Base-by-base conservation (phyloP, 495 filamentous ascomycete genomes). In the Pseudoneurospora amorphoporcata region DNA sequence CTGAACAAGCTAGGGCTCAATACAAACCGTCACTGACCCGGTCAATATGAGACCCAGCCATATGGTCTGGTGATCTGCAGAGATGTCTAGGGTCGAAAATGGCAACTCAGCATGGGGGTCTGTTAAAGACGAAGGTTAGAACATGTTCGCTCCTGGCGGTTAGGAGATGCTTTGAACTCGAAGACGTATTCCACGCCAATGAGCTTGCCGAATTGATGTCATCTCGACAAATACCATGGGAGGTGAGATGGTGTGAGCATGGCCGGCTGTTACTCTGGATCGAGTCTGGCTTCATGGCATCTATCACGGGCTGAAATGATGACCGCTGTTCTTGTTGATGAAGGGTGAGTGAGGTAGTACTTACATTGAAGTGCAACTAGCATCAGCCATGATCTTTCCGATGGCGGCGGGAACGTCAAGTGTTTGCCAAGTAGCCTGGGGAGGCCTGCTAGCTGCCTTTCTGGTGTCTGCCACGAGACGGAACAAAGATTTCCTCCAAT, bases 401-500 rank as follows among this genome's bases (percentile, higher is more conserved):
- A 61, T 61, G 53, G 53, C 53, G 23, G 23, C 45, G 45, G 12
- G 45, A 53, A 53, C 45, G 19, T 53, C 19, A 23, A 61, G 23
- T 6, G n/a, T 32, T 23, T 53, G 45, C 45, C 45, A 53, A 53
- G 45, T 4, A 23, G n/a, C 3, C 4, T 29, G 8, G 19, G 53
- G 23, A 61, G 29, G 23, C 23, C 53, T 61, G 23, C 53, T 61
- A 35, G 12, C 23, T 14, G 17, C 10, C 53, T 6, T 7, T 61
- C 53, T 35, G 53, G 12, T 65, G 53, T 65, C 53, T 29, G 14
- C 53, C 53, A 74, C 19, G 37, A 45, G 68, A 72, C 79, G 79
- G 79, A 74, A 71, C 76, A 80, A 73, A 69, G 47, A 71, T 32
- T 78, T 75, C 78, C 79, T 74, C 79, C 79, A 81, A 81, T 81